These are phyloP conservation scores for Coccomyxa sp. DNA, from an alignment of 139 green algal species.

Conservation along the genomic window DNA sequence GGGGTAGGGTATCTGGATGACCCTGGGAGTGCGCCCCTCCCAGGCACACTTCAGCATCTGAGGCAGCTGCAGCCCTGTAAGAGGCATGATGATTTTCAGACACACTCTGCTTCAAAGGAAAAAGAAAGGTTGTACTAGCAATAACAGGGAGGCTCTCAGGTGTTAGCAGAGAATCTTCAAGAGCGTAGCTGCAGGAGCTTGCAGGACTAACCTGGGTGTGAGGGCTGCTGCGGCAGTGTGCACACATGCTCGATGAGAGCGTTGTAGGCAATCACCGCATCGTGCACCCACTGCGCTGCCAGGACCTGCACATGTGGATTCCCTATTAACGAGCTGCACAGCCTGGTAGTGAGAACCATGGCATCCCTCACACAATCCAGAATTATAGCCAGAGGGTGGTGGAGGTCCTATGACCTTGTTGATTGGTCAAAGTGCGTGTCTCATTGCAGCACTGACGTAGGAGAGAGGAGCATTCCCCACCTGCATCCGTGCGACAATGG, in stretches of 20 bases:
- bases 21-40: no score
- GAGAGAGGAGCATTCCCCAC: background rate
- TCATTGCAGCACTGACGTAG: background rate
- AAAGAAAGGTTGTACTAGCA: background rate
- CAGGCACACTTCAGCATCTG: no score
- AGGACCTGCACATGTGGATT: background rate
- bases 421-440: background rate
- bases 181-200: background rate
- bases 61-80: background rate
- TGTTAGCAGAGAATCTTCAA: background rate
- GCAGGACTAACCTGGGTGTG: no score
- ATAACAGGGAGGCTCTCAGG: background rate
- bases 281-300: background rate
- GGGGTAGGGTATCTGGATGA: no score
- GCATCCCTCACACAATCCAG: no score
- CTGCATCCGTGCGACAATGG: background rate
- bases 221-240: background rate
- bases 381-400: background rate
- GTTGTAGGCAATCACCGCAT: slow-evolving; percentile 1
- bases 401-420: background rate
- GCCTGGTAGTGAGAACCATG: no score
- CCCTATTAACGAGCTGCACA: no score
- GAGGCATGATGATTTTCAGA: background rate
- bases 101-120: background rate
- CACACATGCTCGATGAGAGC: background rate